phyloP scores from a whole-genome alignment of 768 basidiomycete genomes.

The Hypsizygus marmoreus region DNA sequence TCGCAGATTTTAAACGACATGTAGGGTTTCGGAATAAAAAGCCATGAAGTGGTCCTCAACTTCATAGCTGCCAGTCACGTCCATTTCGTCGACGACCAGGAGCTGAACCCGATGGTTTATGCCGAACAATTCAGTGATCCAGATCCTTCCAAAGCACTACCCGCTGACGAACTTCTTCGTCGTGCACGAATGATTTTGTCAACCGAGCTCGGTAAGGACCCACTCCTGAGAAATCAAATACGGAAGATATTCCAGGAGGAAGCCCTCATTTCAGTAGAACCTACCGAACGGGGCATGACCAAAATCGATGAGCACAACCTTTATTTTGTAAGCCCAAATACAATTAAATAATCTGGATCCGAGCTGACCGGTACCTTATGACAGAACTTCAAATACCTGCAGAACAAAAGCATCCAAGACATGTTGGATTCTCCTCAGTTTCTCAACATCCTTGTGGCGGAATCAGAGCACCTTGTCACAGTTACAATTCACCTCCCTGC shows the following conservation, averaged over 20 bases:
- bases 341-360: background rate
- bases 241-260: constrained; percentile 74
- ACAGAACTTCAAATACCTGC: constrained; percentile 94
- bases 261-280: constrained; percentile 76
- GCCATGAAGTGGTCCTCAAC: constrained; percentile 85
- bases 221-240: constrained; percentile 76
- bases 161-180: constrained; percentile 68
- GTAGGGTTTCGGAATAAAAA: constrained; percentile 82
- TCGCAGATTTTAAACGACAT: constrained; percentile 4
- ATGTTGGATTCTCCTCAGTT: constrained; percentile 80
- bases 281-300: constrained; percentile 82
- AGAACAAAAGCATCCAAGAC: constrained; percentile 69
- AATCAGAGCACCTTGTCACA: constrained; percentile 84
- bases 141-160: constrained; percentile 55
- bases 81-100: constrained; percentile 80
- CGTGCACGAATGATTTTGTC: constrained; percentile 82
- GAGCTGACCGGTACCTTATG: constrained; percentile 6
- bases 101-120: constrained; percentile 72
- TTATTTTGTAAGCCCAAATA: constrained; percentile 57
- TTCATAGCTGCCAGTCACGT: constrained; percentile 62
- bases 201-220: constrained; percentile 92
- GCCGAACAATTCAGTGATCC: constrained; percentile 87
- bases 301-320: constrained; percentile 78
- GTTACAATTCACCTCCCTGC: constrained; percentile 69
- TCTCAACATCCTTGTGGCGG: constrained; percentile 87